Conservation (phyloP, 495 filamentous ascomycete genomes). For the Aspergillus incahuasiensis region DNA sequence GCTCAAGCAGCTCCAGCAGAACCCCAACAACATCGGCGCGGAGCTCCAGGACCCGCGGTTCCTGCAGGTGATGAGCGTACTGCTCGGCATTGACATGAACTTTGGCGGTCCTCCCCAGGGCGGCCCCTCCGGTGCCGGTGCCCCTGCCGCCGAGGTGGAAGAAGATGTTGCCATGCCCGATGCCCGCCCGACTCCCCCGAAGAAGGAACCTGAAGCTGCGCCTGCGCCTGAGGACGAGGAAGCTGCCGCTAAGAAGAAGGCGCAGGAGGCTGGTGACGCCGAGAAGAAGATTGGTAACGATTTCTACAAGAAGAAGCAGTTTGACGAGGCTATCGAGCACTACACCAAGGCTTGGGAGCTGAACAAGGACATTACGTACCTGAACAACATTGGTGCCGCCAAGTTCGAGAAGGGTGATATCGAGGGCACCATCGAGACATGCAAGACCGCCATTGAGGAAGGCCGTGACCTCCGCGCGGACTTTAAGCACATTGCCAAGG, state of each 20-base stretch:
- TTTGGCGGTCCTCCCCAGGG: constrained; percentile 60
- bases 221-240: constrained; percentile 75
- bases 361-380: constrained; percentile 93
- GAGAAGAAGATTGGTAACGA: constrained; percentile 94
- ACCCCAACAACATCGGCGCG: constrained; percentile 72
- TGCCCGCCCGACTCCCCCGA: constrained; percentile 46
- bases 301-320: constrained; percentile 95
- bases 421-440: constrained; percentile 76
- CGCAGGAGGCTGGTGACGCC: constrained; percentile 86
- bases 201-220: constrained; percentile 57
- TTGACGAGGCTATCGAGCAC: constrained; percentile 90
- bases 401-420: constrained; percentile 95
- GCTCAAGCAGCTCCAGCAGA: constrained; percentile 71
- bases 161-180: constrained; percentile 82
- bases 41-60: constrained; percentile 87
- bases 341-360: constrained; percentile 94
- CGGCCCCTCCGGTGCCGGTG: constrained; percentile 31
- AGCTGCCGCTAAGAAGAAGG: constrained; percentile 72
- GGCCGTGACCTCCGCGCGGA: constrained; percentile 81
- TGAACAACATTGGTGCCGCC: constrained; percentile 93
- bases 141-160: constrained; percentile 48
- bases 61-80: constrained; percentile 87
- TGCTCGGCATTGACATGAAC: constrained; percentile 92
- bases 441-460: constrained; percentile 83
- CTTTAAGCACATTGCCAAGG: constrained; percentile 95